A percentile compares a stretch with the other conserved stretches of the same genome.
phyloP scores from a whole-genome alignment of 2,329 filamentous ascomycete species.

The Cercospora nicotianae region DNA sequence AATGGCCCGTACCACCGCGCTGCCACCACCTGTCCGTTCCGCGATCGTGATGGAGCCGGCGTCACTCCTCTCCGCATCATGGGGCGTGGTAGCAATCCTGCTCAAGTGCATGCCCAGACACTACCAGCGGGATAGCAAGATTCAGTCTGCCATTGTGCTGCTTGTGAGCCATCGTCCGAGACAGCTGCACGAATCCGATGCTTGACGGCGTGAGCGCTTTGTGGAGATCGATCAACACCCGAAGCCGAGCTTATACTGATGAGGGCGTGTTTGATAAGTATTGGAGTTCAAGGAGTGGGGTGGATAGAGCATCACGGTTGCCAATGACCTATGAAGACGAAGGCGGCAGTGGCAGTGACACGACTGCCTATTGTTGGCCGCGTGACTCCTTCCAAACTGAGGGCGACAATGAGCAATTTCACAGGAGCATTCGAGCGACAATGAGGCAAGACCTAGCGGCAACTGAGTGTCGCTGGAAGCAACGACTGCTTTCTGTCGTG shows the following conservation, averaged over 20 bases:
- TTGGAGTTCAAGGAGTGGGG: background rate
- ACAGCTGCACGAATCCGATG: background rate
- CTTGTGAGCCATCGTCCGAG: background rate
- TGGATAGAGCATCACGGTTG: background rate
- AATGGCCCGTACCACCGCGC: background rate
- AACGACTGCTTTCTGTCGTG: background rate
- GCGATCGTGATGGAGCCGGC: background rate
- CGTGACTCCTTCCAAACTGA: background rate
- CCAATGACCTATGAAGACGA: background rate
- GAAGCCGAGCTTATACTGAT: background rate
- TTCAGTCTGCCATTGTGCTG: background rate
- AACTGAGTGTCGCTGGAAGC: background rate
- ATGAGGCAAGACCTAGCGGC: background rate
- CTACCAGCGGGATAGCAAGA: background rate
- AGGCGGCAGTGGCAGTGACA: background rate
- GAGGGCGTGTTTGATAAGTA: background rate
- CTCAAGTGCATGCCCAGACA: background rate
- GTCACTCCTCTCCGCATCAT: background rate
- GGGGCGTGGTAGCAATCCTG: background rate
- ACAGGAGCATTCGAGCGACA: background rate
- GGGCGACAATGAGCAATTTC: background rate
- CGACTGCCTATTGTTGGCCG: background rate
- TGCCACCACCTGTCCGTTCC: background rate
- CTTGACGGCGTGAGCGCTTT: background rate
- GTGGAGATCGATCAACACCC: background rate